Evolutionary conservation across 2,329 filamentous ascomycete species (phyloP).

Genomic region (Diplocarpon rosae): DNA sequence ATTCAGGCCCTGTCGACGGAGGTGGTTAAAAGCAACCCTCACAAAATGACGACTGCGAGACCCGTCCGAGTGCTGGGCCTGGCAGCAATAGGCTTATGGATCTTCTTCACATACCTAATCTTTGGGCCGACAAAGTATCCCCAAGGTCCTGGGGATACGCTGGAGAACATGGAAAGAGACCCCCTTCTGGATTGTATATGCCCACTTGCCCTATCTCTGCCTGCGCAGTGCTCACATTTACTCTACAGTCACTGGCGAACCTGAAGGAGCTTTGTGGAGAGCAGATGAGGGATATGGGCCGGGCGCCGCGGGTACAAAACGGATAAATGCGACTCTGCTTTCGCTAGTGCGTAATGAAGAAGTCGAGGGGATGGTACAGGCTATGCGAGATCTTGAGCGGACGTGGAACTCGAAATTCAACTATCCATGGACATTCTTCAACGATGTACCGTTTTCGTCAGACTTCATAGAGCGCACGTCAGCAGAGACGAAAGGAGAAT

Average conservation of each 20-base stretch:
- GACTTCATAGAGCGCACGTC: constrained; percentile 81
- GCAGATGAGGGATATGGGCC: constrained; percentile 68
- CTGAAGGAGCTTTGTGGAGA: constrained; percentile 63
- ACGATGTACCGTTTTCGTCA: constrained; percentile 84
- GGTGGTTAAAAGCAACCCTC: constrained; percentile 9
- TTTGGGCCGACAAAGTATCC: constrained; percentile 44
- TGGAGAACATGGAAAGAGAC: constrained; percentile 60
- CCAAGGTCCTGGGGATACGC: constrained; percentile 32
- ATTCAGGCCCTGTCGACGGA: background rate
- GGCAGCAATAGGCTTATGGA: constrained; percentile 59
- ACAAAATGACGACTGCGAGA: constrained; percentile 71
- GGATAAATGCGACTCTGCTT: constrained; percentile 88
- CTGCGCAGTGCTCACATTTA: constrained; percentile 4
- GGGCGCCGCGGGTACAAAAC: constrained; percentile 61
- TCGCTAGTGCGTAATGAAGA: constrained; percentile 90
- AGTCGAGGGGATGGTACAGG: constrained; percentile 68
- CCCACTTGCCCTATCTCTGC: background rate
- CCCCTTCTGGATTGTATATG: constrained; percentile 76
- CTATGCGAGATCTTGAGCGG: constrained; percentile 82
- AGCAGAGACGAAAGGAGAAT: constrained; percentile 78
- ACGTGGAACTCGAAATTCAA: constrained; percentile 99
- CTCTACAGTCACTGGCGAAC: constrained; percentile 65
- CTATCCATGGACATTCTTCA: constrained; percentile 99
- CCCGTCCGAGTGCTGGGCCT: constrained; percentile 72
- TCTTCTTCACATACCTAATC: constrained; percentile 70